Evolutionary conservation across 1,139 yeast species (phyloP), one percentile per base, ranked within the genome.

Genomic region (Pichia sp.): DNA sequence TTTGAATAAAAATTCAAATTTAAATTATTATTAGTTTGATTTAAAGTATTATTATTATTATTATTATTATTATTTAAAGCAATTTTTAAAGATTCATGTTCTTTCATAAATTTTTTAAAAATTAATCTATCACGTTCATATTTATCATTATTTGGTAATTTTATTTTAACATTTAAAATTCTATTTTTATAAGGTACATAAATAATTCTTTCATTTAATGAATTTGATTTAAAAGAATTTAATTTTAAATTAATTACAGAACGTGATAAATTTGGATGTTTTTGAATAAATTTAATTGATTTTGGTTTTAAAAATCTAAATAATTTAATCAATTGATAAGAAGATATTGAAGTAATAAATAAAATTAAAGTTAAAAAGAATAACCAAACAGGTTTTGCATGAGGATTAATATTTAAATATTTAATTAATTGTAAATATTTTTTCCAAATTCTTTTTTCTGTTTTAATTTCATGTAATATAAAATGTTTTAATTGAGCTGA

Each of bases 61-160:
- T 1, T 18, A 1, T 1, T 18, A 18, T 18, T 18, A 18, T 18
- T 18, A 18, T 18, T 18, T 18, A 18, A 18, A 18, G 18, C 18
- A 18, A 42, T 10, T 35, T 42, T 43, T 11, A 39, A 44, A 42
- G 56, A 56, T 56, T 53, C 62, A 58, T 71, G 73, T 48, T 71
- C 73, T 44, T 72, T 66, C 45, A 67, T 60, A 49, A 76, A 76
- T 56, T 75, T 75, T 57, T 81, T 75, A 60, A 83, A 83, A 42
- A 78, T 64, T 50, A 83, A 73, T 60, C 81, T 76, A 63, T 84
- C 89, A 5, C 85, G 84, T 48, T 86, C 89, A 60, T 81, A 82
- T 51, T 71, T 75, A 58, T 79, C 85, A 53, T 69, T 62, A 56
- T 76, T 75, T 11, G 55, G 50, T 38, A 79, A 78, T n/a, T 80